phyloP scores from a whole-genome alignment of 2,329 filamentous ascomycete genomes.

The Alternaria sp. region DNA sequence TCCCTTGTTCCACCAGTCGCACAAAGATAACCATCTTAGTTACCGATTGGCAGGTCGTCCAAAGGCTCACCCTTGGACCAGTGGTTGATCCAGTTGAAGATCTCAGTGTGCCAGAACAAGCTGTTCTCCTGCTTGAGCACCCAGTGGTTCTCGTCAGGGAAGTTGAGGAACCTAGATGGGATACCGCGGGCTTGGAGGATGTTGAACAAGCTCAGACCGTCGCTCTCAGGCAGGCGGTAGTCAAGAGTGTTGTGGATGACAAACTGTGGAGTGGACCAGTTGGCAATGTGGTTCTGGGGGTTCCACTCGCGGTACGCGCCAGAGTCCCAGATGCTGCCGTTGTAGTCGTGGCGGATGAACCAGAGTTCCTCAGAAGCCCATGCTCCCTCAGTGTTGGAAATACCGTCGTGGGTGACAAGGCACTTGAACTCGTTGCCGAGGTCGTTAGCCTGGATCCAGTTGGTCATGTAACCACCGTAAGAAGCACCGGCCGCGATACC shows the following conservation, averaged over 20 bases:
- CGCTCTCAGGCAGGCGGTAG: constrained; percentile 85
- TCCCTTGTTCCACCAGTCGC: neutral
- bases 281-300: constrained; percentile 64
- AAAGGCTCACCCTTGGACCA: constrained; percentile 44
- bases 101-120: constrained; percentile 81
- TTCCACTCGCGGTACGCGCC: constrained; percentile 65
- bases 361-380: constrained; percentile 61
- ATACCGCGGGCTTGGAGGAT: constrained; percentile 79
- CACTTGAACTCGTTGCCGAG: constrained; percentile 87
- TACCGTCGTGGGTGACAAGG: constrained; percentile 87
- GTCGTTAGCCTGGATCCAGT: constrained; percentile 90
- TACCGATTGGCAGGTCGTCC: constrained; percentile 41
- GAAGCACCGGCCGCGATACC: constrained; percentile 76
- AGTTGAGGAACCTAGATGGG: constrained; percentile 80
- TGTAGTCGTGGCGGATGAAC: constrained; percentile 60
- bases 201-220: constrained; percentile 86
- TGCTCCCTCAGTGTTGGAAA: constrained; percentile 68
- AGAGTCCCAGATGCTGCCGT: constrained; percentile 46
- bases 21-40: constrained; percentile 22
- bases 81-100: constrained; percentile 53
- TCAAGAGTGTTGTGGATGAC: constrained; percentile 91
- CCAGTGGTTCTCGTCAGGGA: constrained; percentile 83
- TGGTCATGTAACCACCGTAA: constrained; percentile 58
- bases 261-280: constrained; percentile 88
- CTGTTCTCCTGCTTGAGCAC: constrained; percentile 91